Evolutionary conservation across 805 yeast species (phyloP), one percentile per base, ranked within the genome.

Genomic region (Cyberlindnera subsufficiens): DNA sequence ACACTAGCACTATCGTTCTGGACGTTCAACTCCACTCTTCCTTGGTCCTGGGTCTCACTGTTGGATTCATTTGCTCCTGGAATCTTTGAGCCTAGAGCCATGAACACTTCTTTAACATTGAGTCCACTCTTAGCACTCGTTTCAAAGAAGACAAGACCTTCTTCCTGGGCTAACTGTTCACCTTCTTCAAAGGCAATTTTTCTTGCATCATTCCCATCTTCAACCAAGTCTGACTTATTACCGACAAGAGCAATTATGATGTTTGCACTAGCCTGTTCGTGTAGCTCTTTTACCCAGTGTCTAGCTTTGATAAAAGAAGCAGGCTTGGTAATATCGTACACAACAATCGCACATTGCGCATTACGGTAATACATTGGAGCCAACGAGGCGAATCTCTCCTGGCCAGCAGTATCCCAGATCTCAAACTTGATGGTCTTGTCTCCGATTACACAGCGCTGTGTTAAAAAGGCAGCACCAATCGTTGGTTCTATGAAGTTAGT

Each of bases 341-440:
- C 99, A 13, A 93, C 96, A 48, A 91, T 69, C 0, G 98, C 98
- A 22, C 96, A 95, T 62, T 90, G 96, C 14, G 99, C 97, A 59
- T 93, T 91, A 61, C 99, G 77, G 68, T 91, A 91, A 66, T 91
- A 91, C 93, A 91, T 84, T 25, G 98, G 98, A 1, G 98, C 97
- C 57, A 91, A 74, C 20, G 91, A 82, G 14, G 97, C 96, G 70
- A 91, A 91, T 50, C 99, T 69, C 64, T 91, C 99, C 69, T 91
- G 98, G 17, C 99, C 99, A 3, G 98, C 98, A 13, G 98, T 90
- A 62, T 90, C 98, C 76, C 96, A 86, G 46, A 86, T 87, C 60
- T 86, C 96, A 61, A 87, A 89, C 64, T 93, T 91, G 59, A 91
- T 86, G 8, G 93, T 86, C 57, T 83, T 77, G 47, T 82, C 84